Evolutionary conservation across 192 early-diverging fungal genomes (phyloP).

Genomic region (Coemansia sp.): DNA sequence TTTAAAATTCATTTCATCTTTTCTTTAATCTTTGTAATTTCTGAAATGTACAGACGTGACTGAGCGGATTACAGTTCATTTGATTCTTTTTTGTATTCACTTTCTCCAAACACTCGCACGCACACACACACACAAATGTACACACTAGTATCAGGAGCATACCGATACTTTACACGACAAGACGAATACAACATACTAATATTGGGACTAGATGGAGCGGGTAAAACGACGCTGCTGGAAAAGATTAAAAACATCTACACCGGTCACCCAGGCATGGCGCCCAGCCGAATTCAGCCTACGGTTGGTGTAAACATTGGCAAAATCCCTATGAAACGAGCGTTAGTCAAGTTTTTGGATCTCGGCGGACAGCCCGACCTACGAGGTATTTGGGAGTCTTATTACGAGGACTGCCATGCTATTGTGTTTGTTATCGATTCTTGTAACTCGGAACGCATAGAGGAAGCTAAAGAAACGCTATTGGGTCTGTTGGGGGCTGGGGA

Average conservation of each 20-base stretch:
- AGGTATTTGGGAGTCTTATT: conserved; percentile 93
- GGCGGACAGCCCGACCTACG: conserved; percentile 91
- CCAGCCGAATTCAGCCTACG: conserved; percentile 92
- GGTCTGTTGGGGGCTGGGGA: conserved; percentile 69
- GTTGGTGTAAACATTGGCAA: conserved; percentile 89
- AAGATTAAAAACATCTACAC: conserved; percentile 82
- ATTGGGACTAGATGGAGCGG: conserved; percentile 95
- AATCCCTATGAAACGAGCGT: conserved; percentile 12
- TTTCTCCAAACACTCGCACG: background rate
- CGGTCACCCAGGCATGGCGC: conserved; percentile 71
- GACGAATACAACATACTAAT: conserved; percentile 97
- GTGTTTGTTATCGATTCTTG: conserved; percentile 93
- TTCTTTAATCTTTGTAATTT: background rate
- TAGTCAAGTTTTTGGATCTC: conserved; percentile 92
- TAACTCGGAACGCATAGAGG: conserved; percentile 72
- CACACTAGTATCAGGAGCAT: conserved; percentile 87
- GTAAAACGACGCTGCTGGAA: conserved; percentile 97
- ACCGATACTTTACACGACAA: conserved; percentile 83
- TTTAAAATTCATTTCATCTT: background rate
- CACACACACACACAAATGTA: conserved; percentile 69
- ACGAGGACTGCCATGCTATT: conserved; percentile 88
- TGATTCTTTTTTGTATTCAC: background rate
- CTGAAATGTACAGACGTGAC: background rate
- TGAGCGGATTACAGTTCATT: background rate
- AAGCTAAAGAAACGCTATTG: conserved; percentile 28